A percentile compares a stretch with the other conserved stretches of the same genome.
These are phyloP conservation scores for Colletotrichum higginsianum DNA, from an alignment of 2,329 filamentous ascomycete genomes.

Conservation along the genomic window DNA sequence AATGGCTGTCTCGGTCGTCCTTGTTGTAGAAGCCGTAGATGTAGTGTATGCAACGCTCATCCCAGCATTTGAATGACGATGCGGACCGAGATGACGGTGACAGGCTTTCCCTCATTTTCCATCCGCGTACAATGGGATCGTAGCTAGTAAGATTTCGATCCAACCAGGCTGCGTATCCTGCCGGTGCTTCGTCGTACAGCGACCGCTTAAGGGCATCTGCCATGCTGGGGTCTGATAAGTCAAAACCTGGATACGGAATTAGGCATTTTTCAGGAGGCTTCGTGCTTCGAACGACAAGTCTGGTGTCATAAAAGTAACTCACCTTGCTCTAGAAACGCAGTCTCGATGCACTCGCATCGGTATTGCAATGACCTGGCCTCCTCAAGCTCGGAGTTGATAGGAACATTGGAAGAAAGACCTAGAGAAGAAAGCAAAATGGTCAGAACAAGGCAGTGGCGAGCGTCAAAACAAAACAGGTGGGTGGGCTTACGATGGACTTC, in stretches of 20 bases:
- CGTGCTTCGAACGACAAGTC: neutral
- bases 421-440: slow-evolving; percentile 3
- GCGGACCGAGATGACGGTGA: slow-evolving; percentile 53
- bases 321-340: slow-evolving; percentile 65
- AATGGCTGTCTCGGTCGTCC: slow-evolving; percentile 67
- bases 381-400: slow-evolving; percentile 68
- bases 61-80: slow-evolving; percentile 68
- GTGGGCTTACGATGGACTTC: slow-evolving; percentile 64
- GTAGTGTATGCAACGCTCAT: slow-evolving; percentile 70
- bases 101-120: slow-evolving; percentile 55
- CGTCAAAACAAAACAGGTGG: slow-evolving; percentile 36
- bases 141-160: slow-evolving; percentile 65
- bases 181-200: slow-evolving; percentile 58
- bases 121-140: slow-evolving; percentile 62
- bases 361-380: slow-evolving; percentile 71
- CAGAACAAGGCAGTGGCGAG: slow-evolving; percentile 2
- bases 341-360: slow-evolving; percentile 71
- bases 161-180: slow-evolving; percentile 66
- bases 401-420: slow-evolving; percentile 59
- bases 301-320: slow-evolving; percentile 44
- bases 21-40: slow-evolving; percentile 69
- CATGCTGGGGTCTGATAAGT: slow-evolving; percentile 59
- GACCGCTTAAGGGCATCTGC: slow-evolving; percentile 56
- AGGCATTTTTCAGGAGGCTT: neutral
- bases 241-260: slow-evolving; percentile 54